Percentiles rank a stretch among this genome's conserved stretches.
These are phyloP conservation scores for Botrytis cinerea DNA, from an alignment of 2,329 filamentous ascomycete genomes.

Conservation along the genomic window DNA sequence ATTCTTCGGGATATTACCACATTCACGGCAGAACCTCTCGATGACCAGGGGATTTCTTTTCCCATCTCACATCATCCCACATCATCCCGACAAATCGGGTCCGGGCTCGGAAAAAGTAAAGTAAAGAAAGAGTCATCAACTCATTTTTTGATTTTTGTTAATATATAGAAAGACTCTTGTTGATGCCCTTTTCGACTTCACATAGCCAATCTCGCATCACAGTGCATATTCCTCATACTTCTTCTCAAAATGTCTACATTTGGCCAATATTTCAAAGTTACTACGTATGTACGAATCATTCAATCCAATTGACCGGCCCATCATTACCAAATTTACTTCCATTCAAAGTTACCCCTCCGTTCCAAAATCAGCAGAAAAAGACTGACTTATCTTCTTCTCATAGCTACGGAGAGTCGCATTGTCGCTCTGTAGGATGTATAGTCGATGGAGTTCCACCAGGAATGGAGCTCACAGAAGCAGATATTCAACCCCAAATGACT, in stretches of 20 bases:
- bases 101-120: constrained; percentile 33
- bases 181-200: constrained; percentile 14
- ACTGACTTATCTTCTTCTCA: constrained; percentile 15
- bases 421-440: constrained; percentile 90
- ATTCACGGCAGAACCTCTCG: not conserved
- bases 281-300: constrained; percentile 53
- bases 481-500: constrained; percentile 94
- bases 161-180: not conserved
- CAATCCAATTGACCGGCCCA: constrained; percentile 21
- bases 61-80: constrained; percentile 13
- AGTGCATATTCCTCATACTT: not conserved
- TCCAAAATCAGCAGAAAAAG: not conserved
- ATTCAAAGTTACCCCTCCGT: constrained; percentile 12
- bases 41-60: not conserved
- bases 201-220: not conserved
- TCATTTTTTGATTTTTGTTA: constrained; percentile 7
- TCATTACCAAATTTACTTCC: not conserved
- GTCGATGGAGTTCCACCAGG: constrained; percentile 90
- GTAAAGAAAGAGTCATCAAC: constrained; percentile 26
- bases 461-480: constrained; percentile 78
- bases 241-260: constrained; percentile 76
- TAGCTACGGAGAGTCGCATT: constrained; percentile 81
- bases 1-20: not conserved
- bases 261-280: constrained; percentile 78
- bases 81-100: constrained; percentile 19